Base-by-base conservation (phyloP, 306 rosid genomes). In the Lathyrus tuberosus region DNA sequence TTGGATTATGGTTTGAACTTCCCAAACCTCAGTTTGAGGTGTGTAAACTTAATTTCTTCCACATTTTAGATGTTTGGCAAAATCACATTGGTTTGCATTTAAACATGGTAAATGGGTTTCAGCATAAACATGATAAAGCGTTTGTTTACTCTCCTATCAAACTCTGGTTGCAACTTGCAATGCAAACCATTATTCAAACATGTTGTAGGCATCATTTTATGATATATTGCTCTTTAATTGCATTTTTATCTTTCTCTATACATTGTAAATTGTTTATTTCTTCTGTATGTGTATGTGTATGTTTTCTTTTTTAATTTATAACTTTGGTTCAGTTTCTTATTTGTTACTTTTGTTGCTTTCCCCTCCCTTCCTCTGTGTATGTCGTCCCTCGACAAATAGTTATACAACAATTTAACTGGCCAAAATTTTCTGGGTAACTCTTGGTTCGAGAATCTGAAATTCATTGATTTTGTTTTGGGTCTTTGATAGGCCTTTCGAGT, bases 381-480 rank as follows among this genome's bases (percentile, higher is more conserved):
- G 72, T 75, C 75, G 71, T 78, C 79, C 84, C 81, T 80, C 44
- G 78, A 79, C 82, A 72, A 82, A 70, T 81, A 83, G 85, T 78
- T 79, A 79, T 74, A 73, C 86, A 77, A 76, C 82, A 67, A 82
- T 56, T 81, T 71, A 79, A 86, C 79, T 81, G 79, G 81, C 82
- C 87, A 62, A 67, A 69, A 47, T 72, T 76, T 83, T 63, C 59
- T 53, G 74, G 76, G 76, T 61, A 60, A 85, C 82, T 79, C 33
- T 80, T 42, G 2, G 58, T 75, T 76, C 57, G 54, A 77, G 76
- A 78, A 70, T 82, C 87, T 72, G 76, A 76, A 68, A 76, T 77
- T 84, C 87, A 20, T 77, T 82, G 62, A 58, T 43, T 64, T n/a
- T 41, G 18, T 63, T 70, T 70, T 52, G 49, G 26, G 43, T 60